Base-by-base conservation (phyloP, 1,284 basidiomycete species). In the Ganoderma sinense region DNA sequence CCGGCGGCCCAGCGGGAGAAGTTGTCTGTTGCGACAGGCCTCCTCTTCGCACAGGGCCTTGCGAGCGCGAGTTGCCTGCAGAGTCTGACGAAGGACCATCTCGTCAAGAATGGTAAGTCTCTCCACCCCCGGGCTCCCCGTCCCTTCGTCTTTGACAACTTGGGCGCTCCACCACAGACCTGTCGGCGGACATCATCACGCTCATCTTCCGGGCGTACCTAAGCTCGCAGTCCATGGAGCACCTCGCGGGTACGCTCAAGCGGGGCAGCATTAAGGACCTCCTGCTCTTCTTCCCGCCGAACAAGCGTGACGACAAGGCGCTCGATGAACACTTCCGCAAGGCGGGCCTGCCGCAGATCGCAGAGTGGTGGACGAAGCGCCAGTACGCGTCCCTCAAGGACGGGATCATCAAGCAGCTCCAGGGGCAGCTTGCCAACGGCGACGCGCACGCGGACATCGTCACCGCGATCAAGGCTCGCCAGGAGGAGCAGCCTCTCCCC, bases 281-380 rank as follows among this genome's bases (percentile, higher is more conserved):
- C 65, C 84, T 95, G 65, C 84, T 87, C 18, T 97, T 98, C 84
- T 97, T 98, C 87, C 96, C 96, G 20, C 81, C 87, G 8, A 93
- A 93, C 80, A 94, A 91, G 80, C 91, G 95, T 71, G 89, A 92
- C 71, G 84, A 88, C 75, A 89, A 91, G 75, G 80, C 86, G 64
- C 86, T 98, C 68, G 94, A 96, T 73, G 91, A 93, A 26, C 92
- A 97, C 80, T 98, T 98, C 87, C 94, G 89, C 82, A 89, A 89
- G 70, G 93, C 91, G 70, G 89, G 89, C 39, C 85, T 98, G 36
- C 82, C 90, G 36, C 90, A 91, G 75, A 89, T 98, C 48, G 91
- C 93, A 11, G 97, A 97, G 20, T 97, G 95, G 94, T 97, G 94
- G 87, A 90, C 90, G 66, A 97, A 96, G 86, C 91, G 91, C 77